Evolutionary conservation across 768 basidiomycete species (phyloP).

Genomic region (Panaeolus cyanescens): DNA sequence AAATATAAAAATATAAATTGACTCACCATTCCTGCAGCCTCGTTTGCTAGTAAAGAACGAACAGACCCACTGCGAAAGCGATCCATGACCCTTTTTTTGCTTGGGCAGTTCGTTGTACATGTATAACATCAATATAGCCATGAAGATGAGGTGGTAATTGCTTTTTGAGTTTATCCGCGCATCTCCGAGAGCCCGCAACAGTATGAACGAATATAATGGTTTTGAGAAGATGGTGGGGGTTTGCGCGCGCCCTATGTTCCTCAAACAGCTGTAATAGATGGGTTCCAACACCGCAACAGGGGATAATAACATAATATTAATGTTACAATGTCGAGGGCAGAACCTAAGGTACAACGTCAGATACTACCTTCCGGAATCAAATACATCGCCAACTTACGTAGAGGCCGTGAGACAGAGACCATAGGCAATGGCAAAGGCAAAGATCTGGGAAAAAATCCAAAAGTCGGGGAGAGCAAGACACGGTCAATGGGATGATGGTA

Average conservation of each 20-base stretch:
- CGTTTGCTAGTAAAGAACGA: constrained; percentile 29
- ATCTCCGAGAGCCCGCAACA: constrained; percentile 17
- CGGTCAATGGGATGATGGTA: too few relatives aligned
- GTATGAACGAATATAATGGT: constrained; percentile 22
- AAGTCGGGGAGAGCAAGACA: too few relatives aligned
- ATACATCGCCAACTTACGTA: too few relatives aligned
- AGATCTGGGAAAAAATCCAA: too few relatives aligned
- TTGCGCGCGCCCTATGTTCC: background rate
- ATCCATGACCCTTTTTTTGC: constrained; percentile 13
- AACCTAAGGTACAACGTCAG: too few relatives aligned
- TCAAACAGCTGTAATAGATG: too few relatives aligned
- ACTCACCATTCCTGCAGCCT: constrained; percentile 37
- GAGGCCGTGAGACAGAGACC: too few relatives aligned
- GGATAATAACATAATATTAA: too few relatives aligned
- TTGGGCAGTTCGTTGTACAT: constrained; percentile 1
- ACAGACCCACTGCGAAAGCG: constrained; percentile 23
- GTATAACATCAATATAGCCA: background rate
- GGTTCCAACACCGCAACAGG: too few relatives aligned
- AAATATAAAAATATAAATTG: background rate
- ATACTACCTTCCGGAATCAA: too few relatives aligned
- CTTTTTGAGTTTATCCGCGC: constrained; percentile 5
- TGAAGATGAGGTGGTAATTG: background rate
- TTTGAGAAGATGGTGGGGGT: constrained; percentile 17
- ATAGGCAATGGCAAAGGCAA: too few relatives aligned
- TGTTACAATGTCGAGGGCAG: too few relatives aligned